A percentile compares a stretch with the other conserved stretches of the same genome.
phyloP scores from a whole-genome alignment of 106 monocot genomes.

The Dendrobium officinale region DNA sequence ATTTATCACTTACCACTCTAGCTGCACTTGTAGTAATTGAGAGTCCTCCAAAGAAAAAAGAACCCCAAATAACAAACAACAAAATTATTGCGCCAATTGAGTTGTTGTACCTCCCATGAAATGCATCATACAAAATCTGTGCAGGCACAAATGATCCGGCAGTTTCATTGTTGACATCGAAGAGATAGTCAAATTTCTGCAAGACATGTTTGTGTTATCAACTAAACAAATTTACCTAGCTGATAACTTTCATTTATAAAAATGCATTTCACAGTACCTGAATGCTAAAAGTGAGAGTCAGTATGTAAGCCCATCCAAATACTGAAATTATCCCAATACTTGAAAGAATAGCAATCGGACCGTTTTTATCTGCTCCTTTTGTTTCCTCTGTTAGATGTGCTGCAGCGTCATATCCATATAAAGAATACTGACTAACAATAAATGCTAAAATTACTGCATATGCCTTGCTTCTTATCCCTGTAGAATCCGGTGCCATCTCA shows the following conservation, averaged over 20 bases:
- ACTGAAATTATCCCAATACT: slow-evolving; percentile 75
- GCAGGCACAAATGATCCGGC: slow-evolving; percentile 63
- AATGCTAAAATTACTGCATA: slow-evolving; percentile 60
- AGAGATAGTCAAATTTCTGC: slow-evolving; percentile 63
- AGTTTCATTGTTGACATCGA: slow-evolving; percentile 63
- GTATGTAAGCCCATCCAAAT: slow-evolving; percentile 83
- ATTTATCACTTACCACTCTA: slow-evolving; percentile 48
- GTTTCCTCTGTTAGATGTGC: slow-evolving; percentile 92
- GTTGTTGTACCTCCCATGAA: slow-evolving; percentile 63
- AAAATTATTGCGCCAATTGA: slow-evolving; percentile 61
- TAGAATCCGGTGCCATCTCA: slow-evolving; percentile 41
- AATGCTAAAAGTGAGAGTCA: slow-evolving; percentile 86
- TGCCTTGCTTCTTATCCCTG: slow-evolving; percentile 51
- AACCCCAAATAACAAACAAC: slow-evolving; percentile 78
- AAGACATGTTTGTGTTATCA: neutral
- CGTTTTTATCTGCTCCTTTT: slow-evolving; percentile 77
- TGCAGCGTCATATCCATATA: slow-evolving; percentile 86
- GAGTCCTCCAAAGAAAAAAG: slow-evolving; percentile 87
- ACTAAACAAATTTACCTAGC: neutral
- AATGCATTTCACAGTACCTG: slow-evolving; percentile 34
- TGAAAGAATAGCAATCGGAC: slow-evolving; percentile 77
- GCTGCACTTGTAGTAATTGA: slow-evolving; percentile 89
- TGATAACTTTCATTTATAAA: neutral
- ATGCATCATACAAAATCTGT: slow-evolving; percentile 77
- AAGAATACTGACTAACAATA: slow-evolving; percentile 77